Base-by-base conservation (phyloP, 106 monocot genomes). In the Alisma plantagoaquatica region DNA sequence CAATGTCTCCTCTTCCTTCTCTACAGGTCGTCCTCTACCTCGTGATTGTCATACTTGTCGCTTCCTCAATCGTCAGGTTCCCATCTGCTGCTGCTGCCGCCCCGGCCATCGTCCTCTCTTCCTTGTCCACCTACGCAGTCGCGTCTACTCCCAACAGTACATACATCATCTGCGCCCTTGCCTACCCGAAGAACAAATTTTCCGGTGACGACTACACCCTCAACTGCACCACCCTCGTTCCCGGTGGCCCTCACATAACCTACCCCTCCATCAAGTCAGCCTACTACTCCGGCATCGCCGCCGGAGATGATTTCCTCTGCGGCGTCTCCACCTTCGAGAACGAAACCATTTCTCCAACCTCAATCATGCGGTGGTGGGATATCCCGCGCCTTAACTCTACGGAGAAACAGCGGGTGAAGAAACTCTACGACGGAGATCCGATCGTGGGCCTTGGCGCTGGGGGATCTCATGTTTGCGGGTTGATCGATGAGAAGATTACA, bases 321-420 rank as follows among this genome's bases (percentile, higher is more conserved):
- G 88, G 71, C 30, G 43, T 90, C 55, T 43, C 61, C 31, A 33
- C 21, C 43, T 26, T 10, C 16, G 21, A 38, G 1, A n/a, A n/a
- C n/a, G n/a, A n/a, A n/a, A 10, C 58, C 21, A 21, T 43, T 17
- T 49, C 23, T 41, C 23, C 14, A 19, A 5, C 20, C 49, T 60
- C 71, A 29, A 24, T 69, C n/a, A 90, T 98, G 98, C 51, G 57
- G 0, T 98, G 98, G 98, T 98, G 98, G 98, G 48, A 15, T 10
- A 2, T 32, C 16, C 15, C 25, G 2, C 2, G 9, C 1, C 0
- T 17, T 25, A 10, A 16, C 1, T 15, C 41, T 16, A 35, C 11
- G 43, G 5, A 38, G 31, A 24, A 12, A 6, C 33, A 21, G 4
- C 3, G 1, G 10, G 51, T 57, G 8, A 76, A 77, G 64, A 38